Evolutionary conservation across 2,329 filamentous ascomycete species (phyloP), one percentile per base, ranked within the genome.

Genomic region (Tolypocladium album): DNA sequence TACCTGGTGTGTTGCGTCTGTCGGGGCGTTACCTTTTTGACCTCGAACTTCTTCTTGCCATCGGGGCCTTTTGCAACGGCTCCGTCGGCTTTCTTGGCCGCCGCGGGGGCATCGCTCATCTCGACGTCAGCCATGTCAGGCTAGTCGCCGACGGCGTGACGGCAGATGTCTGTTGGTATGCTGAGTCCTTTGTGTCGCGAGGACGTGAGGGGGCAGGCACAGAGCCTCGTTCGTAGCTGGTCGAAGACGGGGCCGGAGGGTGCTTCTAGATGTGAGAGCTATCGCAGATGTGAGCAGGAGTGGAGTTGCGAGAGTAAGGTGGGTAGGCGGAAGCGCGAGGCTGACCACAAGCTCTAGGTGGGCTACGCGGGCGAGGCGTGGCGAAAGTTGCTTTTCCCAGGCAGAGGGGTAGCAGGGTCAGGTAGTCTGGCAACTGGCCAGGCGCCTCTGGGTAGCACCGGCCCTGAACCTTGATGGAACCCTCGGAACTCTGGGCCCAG

Each of bases 21-120:
- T 3, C 6, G n/a, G 12, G 11, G 20, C n/a, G 74, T 63, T 75
- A 95, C 94, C 88, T 99, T 99, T 79, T 99, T 99, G 64, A 99
- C 93, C 74, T 99, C 94, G 67, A 99, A 99, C 66, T 90, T 89
- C 81, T 97, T 96, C 84, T 95, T 97, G 58, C 79, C 85, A 65
- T 93, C 89, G 45, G 72, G 63, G 34, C 72, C 75, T 59, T 82
- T 83, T 61, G 75, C 72, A 64, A 82, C 82, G 22, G 75, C 70
- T 50, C 75, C 78, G 34, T 75, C 76, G 20, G 72, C 71, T 71
- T 81, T 82, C 74, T 86, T 89, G 34, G 80, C 76, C 24, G 78
- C 77, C 64, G 82, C 75, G 40, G 86, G 85, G 55, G 89, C 92
- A 75, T 97, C 94, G 59, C 90, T 89, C 94, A 97, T 97, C 70